A percentile compares a stretch with the other conserved stretches of the same genome.
Conservation (phyloP, 768 basidiomycete genomes). For the Podaxis sp. region DNA sequence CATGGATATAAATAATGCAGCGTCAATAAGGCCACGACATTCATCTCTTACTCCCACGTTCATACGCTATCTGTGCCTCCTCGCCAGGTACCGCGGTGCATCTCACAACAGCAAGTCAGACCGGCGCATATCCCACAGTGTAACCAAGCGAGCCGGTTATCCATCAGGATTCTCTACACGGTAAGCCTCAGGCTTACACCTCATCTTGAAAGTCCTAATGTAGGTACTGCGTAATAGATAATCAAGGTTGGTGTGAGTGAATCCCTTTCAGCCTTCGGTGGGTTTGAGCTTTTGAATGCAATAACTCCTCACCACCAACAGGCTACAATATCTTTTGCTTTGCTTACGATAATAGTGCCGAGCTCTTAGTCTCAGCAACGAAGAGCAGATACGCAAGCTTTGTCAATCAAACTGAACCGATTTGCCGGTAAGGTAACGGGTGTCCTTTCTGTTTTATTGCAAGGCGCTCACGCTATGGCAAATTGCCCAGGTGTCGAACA, state of each 20-base stretch:
- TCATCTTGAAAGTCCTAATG: too few species aligned
- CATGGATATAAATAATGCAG: not conserved
- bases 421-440: not conserved
- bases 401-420: not conserved
- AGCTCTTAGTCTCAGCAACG: not conserved
- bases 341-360: not conserved
- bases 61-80: not conserved
- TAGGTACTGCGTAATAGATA: too few species aligned
- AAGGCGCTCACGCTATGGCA: not conserved
- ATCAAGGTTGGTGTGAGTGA: too few species aligned
- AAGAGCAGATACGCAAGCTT: not conserved
- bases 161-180: too few species aligned
- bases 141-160: too few species aligned
- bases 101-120: not conserved
- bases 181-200: too few species aligned
- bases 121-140: not conserved
- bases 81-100: not conserved
- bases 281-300: not conserved
- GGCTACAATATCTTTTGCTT: not conserved
- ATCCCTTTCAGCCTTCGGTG: too few species aligned
- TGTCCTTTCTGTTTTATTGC: not conserved
- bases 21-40: not conserved
- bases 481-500: too few species aligned
- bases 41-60: not conserved
- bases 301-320: not conserved